phyloP scores from a whole-genome alignment of 495 filamentous ascomycete species.

The Penicillium maclennaniae region DNA sequence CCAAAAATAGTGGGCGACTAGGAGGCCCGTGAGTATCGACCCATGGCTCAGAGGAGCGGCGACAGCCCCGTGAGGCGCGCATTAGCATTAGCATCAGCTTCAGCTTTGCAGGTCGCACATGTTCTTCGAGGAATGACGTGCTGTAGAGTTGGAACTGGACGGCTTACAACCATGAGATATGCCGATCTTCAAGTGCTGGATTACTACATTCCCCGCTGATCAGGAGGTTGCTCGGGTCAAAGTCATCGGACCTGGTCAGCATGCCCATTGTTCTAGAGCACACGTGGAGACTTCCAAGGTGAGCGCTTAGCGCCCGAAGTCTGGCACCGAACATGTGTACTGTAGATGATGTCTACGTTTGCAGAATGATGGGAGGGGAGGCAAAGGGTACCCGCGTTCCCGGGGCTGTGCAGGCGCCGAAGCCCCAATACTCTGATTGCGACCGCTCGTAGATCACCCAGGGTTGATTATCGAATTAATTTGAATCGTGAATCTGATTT shows the following conservation, averaged over 20 bases:
- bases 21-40: neutral
- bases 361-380: neutral
- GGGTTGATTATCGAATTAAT: neutral
- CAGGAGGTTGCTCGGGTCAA: neutral
- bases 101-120: neutral
- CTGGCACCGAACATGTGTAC: neutral
- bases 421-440: conserved; percentile 1
- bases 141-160: neutral
- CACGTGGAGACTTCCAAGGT: conserved; percentile 1
- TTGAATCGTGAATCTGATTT: neutral
- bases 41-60: neutral
- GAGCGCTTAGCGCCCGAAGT: neutral
- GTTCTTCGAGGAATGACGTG: neutral
- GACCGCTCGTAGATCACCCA: conserved; percentile 2
- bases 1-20: conserved; percentile 6
- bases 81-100: neutral
- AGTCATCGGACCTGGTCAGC: neutral
- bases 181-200: neutral
- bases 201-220: conserved; percentile 1
- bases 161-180: conserved; percentile 5
- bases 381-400: neutral
- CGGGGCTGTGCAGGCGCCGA: conserved; percentile 9
- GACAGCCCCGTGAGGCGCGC: neutral
- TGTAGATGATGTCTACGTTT: neutral
- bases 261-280: neutral